Evolutionary conservation across 495 filamentous ascomycete species (phyloP), one percentile per base, ranked within the genome.

Genomic region (Corynascus novoguineensis): DNA sequence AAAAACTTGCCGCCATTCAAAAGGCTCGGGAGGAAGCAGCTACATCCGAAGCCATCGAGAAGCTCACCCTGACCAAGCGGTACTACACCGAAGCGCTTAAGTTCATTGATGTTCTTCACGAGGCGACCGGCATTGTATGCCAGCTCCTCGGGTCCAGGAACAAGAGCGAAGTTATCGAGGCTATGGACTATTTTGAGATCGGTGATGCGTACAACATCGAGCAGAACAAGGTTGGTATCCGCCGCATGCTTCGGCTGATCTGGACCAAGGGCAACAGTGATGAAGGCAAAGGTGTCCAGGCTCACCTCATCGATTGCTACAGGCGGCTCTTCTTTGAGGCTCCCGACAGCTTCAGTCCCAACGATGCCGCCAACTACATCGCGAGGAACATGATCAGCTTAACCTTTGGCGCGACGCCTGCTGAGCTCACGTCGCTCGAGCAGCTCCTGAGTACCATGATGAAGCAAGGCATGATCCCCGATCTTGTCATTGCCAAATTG

Each of bases 211-310:
- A 97, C 80, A 92, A 92, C 69, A 83, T 99, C 42, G 89, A 96
- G 69, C 88, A 91, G 47, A 90, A 93, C 59, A 88, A 92, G 67
- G 68, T 84, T 52, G 93, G 93, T 51, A 96, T 97, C 61, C 83
- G 91, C 41, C 82, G 89, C 51, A 99, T 99, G 93, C 81, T 99
- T 40, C 82, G 90, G 38, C 77, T 97, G 38, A 97, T 99, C 69
- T 99, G 93, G 93, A 97, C 95, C 19, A 99, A 99, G 73, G 93
- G 92, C 50, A 97, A 97, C 72, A 96, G 89, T 64, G 93, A 99
- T 65, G 93, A 99, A 78, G 93, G 93, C 54, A 99, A 99, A 71
- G 93, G 93, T 42, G 91, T 99, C 3, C 93, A 97, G 66, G 88
- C 88, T 3, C 95, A 97, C 71, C 81, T 99, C 17, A 96, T 99